Conservation (phyloP, 768 basidiomycete genomes). For the Mycena olivaceomarginata region DNA sequence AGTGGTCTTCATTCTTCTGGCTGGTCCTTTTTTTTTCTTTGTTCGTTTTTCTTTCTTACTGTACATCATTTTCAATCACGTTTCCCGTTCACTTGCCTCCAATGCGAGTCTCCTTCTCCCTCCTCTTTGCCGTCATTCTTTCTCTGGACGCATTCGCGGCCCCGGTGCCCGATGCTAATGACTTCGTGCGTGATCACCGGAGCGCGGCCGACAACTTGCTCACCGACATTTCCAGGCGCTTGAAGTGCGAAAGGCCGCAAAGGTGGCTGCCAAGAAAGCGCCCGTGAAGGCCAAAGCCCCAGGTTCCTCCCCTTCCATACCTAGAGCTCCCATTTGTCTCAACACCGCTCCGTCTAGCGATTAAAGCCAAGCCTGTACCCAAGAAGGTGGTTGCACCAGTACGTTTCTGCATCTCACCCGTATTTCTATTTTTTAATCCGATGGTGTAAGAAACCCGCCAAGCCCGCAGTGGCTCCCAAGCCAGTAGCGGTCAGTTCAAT, state of each 20-base stretch:
- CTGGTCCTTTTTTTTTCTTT: constrained; percentile 4
- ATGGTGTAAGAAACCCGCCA: constrained; percentile 5
- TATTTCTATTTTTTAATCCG: constrained; percentile 4
- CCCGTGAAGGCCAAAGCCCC: constrained; percentile 17
- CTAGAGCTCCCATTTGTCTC: background rate
- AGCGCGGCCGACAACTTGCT: background rate
- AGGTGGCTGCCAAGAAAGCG: constrained; percentile 6
- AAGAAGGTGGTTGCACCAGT: constrained; percentile 13
- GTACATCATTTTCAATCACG: background rate
- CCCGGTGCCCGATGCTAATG: constrained; percentile 14
- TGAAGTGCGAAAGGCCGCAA: constrained; percentile 18
- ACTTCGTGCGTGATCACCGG: background rate
- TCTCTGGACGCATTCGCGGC: constrained; percentile 16
- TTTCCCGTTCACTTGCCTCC: background rate
- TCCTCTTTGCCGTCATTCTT: background rate
- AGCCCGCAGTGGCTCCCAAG: background rate
- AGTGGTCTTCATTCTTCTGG: constrained; percentile 15
- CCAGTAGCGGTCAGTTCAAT: background rate
- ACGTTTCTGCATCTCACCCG: background rate
- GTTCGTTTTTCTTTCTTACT: background rate
- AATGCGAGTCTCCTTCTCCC: background rate
- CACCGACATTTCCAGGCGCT: background rate
- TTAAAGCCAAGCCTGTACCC: constrained; percentile 11
- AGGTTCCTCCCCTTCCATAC: constrained; percentile 4
- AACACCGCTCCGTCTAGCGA: background rate